Percentiles rank a stretch among this genome's conserved stretches.
phyloP scores from a whole-genome alignment of 371 early-diverging fungal species.

The Apophysomyces variabilis region DNA sequence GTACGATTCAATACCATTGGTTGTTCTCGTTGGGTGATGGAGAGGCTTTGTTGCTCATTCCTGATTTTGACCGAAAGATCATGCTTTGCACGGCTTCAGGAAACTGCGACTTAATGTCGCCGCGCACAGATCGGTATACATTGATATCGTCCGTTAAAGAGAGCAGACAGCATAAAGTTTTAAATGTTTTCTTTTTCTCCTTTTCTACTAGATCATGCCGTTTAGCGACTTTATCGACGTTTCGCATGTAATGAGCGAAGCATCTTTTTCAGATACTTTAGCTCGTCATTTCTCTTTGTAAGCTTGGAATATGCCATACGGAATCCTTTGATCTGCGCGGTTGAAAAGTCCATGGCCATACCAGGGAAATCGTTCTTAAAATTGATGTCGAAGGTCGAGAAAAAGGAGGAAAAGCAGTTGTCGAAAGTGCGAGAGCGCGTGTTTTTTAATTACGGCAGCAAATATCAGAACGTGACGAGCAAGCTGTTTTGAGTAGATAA shows the following conservation, averaged over 20 bases:
- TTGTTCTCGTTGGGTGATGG: background rate
- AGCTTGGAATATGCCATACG: background rate
- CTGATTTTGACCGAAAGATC: background rate
- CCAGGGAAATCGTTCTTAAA: background rate
- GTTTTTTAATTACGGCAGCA: no score
- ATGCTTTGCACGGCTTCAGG: background rate
- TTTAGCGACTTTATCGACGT: background rate
- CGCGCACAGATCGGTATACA: background rate
- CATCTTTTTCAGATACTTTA: background rate
- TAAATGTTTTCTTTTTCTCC: background rate
- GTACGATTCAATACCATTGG: background rate
- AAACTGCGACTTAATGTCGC: background rate
- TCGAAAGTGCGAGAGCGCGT: background rate
- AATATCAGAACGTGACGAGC: background rate
- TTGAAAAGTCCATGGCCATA: slow-evolving; percentile 1
- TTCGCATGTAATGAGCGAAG: background rate
- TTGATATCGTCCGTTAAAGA: background rate
- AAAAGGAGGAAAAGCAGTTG: background rate
- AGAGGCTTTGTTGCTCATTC: background rate
- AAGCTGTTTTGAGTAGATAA: background rate
- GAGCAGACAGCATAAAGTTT: background rate
- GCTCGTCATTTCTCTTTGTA: background rate
- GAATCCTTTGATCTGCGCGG: background rate
- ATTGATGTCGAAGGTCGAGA: background rate
- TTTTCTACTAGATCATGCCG: background rate